phyloP scores from a whole-genome alignment of 306 rosid genomes.

The Prunus padus region DNA sequence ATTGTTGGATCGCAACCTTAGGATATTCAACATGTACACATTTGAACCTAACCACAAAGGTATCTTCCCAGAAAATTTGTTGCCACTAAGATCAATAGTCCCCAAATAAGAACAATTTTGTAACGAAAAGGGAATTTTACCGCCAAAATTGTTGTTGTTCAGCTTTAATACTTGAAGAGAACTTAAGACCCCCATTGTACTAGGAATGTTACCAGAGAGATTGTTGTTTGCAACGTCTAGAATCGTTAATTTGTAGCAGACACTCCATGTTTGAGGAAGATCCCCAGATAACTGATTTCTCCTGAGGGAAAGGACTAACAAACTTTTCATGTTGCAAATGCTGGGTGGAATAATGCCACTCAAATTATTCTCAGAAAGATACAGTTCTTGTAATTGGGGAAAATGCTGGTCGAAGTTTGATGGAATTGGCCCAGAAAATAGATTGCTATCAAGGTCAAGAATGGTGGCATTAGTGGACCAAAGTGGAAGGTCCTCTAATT shows the following conservation, averaged over 20 bases:
- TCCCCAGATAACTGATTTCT: background rate
- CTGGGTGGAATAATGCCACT: background rate
- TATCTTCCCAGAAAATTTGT: background rate
- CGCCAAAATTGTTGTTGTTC: background rate
- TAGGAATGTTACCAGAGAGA: background rate
- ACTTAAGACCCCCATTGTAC: background rate
- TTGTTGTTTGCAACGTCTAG: background rate
- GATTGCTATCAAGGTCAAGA: background rate
- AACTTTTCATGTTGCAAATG: no score
- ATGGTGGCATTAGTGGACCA: background rate
- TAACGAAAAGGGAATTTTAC: background rate
- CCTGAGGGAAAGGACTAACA: background rate
- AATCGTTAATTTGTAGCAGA: background rate
- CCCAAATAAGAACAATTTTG: background rate
- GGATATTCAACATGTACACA: background rate
- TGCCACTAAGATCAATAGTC: conserved; percentile 2
- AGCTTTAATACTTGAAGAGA: background rate
- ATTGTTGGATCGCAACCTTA: background rate
- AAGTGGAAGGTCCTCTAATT: background rate
- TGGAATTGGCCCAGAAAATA: background rate
- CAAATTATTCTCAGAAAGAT: background rate
- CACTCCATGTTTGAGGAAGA: background rate
- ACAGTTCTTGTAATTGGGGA: background rate
- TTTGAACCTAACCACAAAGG: background rate
- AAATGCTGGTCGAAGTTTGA: background rate